phyloP scores from a whole-genome alignment of 352 stramenopile genomes.

The Phytophthora ramorum region DNA sequence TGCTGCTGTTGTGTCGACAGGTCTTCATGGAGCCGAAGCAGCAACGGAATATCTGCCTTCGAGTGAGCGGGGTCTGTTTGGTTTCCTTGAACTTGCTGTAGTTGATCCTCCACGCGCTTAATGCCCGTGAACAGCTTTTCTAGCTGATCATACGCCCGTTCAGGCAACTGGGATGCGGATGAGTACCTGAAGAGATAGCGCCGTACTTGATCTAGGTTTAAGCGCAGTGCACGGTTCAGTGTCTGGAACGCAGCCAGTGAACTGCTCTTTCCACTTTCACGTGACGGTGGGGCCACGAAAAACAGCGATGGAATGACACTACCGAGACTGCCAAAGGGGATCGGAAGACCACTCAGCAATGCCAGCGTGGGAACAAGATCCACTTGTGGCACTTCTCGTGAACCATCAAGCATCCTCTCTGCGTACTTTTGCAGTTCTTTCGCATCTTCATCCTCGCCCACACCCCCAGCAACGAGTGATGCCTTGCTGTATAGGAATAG shows the following conservation, averaged over 20 bases:
- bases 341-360: slow-evolving; percentile 93
- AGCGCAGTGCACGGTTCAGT: slow-evolving; percentile 70
- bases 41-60: slow-evolving; percentile 38
- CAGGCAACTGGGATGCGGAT: slow-evolving; percentile 66
- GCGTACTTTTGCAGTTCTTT: slow-evolving; percentile 33
- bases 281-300: slow-evolving; percentile 38
- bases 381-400: slow-evolving; percentile 89
- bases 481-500: slow-evolving; percentile 93
- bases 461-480: slow-evolving; percentile 33
- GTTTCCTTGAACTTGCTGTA: slow-evolving; percentile 26
- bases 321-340: slow-evolving; percentile 97
- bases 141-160: slow-evolving; percentile 61
- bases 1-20: slow-evolving; percentile 49
- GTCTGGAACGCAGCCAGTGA: slow-evolving; percentile 43
- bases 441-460: slow-evolving; percentile 2
- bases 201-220: slow-evolving; percentile 89
- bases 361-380: slow-evolving; percentile 97
- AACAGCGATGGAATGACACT: slow-evolving; percentile 93
- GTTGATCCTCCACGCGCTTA: slow-evolving; percentile 32
- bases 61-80: not conserved
- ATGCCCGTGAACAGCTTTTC: slow-evolving; percentile 62
- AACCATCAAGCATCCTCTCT: slow-evolving; percentile 32
- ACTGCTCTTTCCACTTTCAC: slow-evolving; percentile 6
- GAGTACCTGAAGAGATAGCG: slow-evolving; percentile 80
- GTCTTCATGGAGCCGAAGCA: slow-evolving; percentile 45